Percentiles rank a stretch among this genome's conserved stretches.
Evolutionary conservation across 129 eudicot genomes (phyloP).

Genomic region (Calendula officinalis): DNA sequence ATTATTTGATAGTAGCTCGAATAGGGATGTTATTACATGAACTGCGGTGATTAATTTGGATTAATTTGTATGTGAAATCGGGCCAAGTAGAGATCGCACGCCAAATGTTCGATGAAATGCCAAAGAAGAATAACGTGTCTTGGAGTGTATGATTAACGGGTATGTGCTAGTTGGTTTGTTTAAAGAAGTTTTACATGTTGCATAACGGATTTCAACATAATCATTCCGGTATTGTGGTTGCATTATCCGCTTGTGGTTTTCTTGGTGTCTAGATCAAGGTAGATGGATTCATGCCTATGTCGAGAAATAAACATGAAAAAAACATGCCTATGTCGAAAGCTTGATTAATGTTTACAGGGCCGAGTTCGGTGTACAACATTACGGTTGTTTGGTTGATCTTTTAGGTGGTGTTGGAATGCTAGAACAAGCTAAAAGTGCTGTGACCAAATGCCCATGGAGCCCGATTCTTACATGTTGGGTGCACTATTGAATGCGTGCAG

Average conservation of each 20-base stretch:
- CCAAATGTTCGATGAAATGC: constrained; percentile 82
- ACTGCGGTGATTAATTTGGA: constrained; percentile 59
- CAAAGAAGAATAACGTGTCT: constrained; percentile 59
- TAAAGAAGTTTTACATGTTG: constrained; percentile 62
- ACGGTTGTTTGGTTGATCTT: constrained; percentile 77
- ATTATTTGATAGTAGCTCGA: constrained; percentile 50
- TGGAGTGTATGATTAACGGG: constrained; percentile 84
- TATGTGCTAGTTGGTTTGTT: constrained; percentile 55
- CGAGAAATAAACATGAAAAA: constrained; percentile 19
- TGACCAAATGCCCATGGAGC: constrained; percentile 59
- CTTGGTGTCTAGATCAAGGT: constrained; percentile 74
- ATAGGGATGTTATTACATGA: constrained; percentile 66
- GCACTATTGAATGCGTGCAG: constrained; percentile 64
- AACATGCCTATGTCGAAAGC: too few relatives aligned
- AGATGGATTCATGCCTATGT: constrained; percentile 71
- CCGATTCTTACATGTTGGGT: constrained; percentile 62
- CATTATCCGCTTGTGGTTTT: constrained; percentile 58
- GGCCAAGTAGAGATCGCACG: constrained; percentile 48
- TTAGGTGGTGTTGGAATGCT: constrained; percentile 63
- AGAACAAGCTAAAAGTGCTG: constrained; percentile 50
- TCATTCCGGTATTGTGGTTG: constrained; percentile 51
- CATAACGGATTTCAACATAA: constrained; percentile 47
- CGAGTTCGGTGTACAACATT: constrained; percentile 51
- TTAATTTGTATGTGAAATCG: constrained; percentile 50
- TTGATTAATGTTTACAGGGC: constrained; percentile 51